These are phyloP conservation scores for Candida piceae DNA, from an alignment of 805 yeast species.

Conservation along the genomic window DNA sequence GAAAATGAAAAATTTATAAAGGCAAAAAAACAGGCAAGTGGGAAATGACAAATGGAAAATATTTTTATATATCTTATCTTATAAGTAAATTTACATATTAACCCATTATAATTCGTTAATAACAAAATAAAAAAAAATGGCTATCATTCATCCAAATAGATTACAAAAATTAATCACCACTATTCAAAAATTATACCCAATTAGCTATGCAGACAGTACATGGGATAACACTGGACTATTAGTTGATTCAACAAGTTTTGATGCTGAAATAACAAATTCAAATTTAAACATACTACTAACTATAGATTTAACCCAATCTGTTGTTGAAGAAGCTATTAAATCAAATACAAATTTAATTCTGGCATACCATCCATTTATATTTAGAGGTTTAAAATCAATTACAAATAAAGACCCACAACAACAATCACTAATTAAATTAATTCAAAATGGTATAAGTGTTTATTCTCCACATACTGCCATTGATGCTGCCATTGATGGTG, in stretches of 20 bases:
- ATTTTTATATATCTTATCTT: no score
- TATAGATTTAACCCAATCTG: conserved; percentile 77
- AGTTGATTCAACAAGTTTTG: conserved; percentile 53
- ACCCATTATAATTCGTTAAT: no score
- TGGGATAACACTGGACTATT: conserved; percentile 97
- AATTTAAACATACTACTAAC: conserved; percentile 53
- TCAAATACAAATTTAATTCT: conserved; percentile 52
- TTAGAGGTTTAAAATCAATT: conserved; percentile 77
- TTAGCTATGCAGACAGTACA: conserved; percentile 70
- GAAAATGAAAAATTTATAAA: no score
- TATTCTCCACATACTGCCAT: conserved; percentile 96
- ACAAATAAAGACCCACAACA: conserved; percentile 72
- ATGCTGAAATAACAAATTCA: conserved; percentile 7
- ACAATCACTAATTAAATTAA: conserved; percentile 61
- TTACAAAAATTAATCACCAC: conserved; percentile 43
- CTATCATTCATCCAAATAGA: conserved; percentile 13
- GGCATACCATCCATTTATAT: conserved; percentile 94
- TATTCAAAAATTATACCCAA: conserved; percentile 77
- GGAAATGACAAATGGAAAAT: no score
- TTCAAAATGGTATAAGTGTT: conserved; percentile 76
- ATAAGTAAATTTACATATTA: neutral
- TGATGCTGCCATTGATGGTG: conserved; percentile 90
- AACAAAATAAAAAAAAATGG: no score
- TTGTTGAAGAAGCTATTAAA: conserved; percentile 78
- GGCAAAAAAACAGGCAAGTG: no score